Base-by-base conservation (phyloP, 768 basidiomycete genomes). In the Collybiopsis confluens region DNA sequence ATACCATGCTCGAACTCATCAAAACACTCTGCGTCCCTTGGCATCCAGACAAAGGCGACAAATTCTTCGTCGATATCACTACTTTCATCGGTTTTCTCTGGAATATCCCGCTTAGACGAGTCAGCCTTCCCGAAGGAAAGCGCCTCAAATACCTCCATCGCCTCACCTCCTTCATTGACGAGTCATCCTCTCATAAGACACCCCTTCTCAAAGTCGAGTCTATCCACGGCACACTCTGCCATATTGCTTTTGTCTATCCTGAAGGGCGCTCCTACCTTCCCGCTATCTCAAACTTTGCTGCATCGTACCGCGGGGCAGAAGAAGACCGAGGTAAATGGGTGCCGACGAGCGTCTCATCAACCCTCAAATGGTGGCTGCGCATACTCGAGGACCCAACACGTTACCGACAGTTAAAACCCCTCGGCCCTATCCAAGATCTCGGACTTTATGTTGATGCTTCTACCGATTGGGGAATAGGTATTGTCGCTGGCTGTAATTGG, bases 71-170 rank as follows among this genome's bases (percentile, higher is more conserved):
- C 0, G 47, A 35, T 16, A 26, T 27, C 1, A 61, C 61, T 5
- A 60, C 45, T 1, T 74, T 68, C 53, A 65, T 72, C 11, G 70
- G 72, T 2, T 68, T 74, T 52, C 47, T 56, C 0, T 74, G 72
- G 73, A 59, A 70, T 52, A 48, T 74, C 9, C 40, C 35, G 1
- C 2, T 28, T 0, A 59, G 58, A 10, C 52, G 33, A 0, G 70
- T 75, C 2, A 57, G 59, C 3, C 62, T 75, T 8, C 68, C 69
- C 0, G 61, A 66, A 16, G 37, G 45, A 15, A 74, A 73, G 37
- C 52, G 60, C 0, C 27, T 59, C 3, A 71, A 69, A 35, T 70
- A 65, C 48, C 56, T 63, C 5, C 35, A n/a, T 2, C 46, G 59
- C 21, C 47, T 61, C 4, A 24, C 28, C 2, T 63, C 64, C 37